Base-by-base conservation (phyloP, 2,329 filamentous ascomycete genomes). In the Botrytis tulipae region DNA sequence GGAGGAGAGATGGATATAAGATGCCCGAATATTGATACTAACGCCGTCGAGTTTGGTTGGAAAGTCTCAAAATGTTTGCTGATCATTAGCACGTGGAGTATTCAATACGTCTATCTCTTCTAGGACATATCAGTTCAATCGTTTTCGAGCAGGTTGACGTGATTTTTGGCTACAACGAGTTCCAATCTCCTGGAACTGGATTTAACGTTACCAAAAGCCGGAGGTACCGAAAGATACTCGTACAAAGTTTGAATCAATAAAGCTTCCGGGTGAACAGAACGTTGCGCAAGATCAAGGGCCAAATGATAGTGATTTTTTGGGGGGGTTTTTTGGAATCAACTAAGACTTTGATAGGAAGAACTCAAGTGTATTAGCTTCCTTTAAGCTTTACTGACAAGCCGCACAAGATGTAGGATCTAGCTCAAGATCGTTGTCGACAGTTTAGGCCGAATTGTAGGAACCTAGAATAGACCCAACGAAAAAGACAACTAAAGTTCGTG, bases 361-460 rank as follows among this genome's bases (percentile, higher is more conserved):
- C 59, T 76, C 73, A 70, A 75, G 72, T 73, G 72, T 70, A 25
- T 72, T 75, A 74, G 73, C 74, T 75, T 59, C 69, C 72, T 74
- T 75, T 74, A 76, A 76, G 72, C 73, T 77, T 76, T 74, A 72
- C 74, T 75, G 71, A 76, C 59, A 61, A 61, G 74, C 72, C 71
- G 25, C 57, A 74, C 69, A 74, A 74, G 70, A 76, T 75, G 16
- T 59, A 22, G 54, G 59, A 74, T 76, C 72, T 74, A 61, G 46
- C 63, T 48, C 22, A 40, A 73, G 63, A 51, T 42, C 63, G 61
- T n/a, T 29, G 40, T n/a, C 65, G 35, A 71, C 44, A 65, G 44
- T 37, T 51, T 25, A 62, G 40, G 59, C 44, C 42, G n/a, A 51
- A 61, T 37, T 25, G 3, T 40, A 40, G 35, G 54, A 22, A 37